Conservation (phyloP, 2,329 filamentous ascomycete species). For the Aaosphaeria pasadenensis region DNA sequence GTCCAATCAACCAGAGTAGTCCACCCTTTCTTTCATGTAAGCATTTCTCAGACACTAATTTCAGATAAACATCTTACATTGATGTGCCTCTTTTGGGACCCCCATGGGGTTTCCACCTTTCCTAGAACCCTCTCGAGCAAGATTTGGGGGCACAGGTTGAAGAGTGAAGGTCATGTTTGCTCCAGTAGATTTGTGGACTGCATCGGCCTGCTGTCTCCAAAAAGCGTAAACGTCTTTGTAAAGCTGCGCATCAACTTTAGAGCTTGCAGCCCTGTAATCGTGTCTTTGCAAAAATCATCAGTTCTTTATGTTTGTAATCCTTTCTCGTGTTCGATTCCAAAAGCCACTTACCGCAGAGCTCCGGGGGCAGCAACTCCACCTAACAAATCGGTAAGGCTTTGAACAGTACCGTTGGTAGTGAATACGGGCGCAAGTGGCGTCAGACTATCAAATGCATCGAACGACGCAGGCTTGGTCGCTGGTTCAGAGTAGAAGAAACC, state of each 20-base stretch:
- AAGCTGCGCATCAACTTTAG: conserved; percentile 16
- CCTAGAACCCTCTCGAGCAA: not conserved
- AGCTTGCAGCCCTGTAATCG: conserved; percentile 15
- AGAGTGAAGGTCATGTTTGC: conserved; percentile 8
- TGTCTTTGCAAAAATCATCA: conserved; percentile 8
- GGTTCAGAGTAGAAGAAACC: conserved; percentile 20
- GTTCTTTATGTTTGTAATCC: not conserved
- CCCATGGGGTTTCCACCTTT: conserved; percentile 6
- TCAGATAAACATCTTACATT: conserved; percentile 2
- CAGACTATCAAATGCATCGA: conserved; percentile 18
- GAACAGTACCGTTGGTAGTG: conserved; percentile 1
- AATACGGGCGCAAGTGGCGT: conserved; percentile 1
- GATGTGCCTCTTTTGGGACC: not conserved
- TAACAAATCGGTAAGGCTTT: not conserved
- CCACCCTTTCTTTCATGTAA: conserved; percentile 1
- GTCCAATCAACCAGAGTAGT: conserved; percentile 3
- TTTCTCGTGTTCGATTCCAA: not conserved
- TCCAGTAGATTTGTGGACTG: conserved; percentile 1
- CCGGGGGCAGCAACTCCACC: not conserved
- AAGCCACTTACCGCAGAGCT: not conserved
- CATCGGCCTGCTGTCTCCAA: conserved; percentile 2
- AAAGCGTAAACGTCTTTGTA: conserved; percentile 23
- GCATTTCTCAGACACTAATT: not conserved
- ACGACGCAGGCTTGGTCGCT: conserved; percentile 8
- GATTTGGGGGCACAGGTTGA: conserved; percentile 1